Evolutionary conservation across 257 asterid species (phyloP), one percentile per base, ranked within the genome.

Genomic region (Penstemon eatonii): DNA sequence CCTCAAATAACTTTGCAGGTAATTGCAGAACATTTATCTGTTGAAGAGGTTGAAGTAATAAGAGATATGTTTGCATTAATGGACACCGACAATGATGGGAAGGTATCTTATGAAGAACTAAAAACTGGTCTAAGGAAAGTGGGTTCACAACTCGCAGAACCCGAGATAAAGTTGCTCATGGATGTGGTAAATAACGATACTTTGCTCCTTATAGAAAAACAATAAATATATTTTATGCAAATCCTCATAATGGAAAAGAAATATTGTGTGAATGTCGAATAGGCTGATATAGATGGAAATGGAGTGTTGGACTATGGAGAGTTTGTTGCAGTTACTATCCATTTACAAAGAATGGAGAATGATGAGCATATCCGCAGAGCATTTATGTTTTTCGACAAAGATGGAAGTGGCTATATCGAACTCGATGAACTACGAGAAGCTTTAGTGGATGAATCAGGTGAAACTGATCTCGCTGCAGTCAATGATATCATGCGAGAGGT

Each of bases 91-190:
- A 80, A 79, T 68, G 99, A 94, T 55, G 99, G 97, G 72, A 94
- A 87, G 85, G 92, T 94, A 42, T 76, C 97, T 19, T 94, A 83
- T 39, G 96, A 87, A 64, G 99, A 94, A 75, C 88, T 94, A 63
- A 87, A 84, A 80, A 75, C 91, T 69, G 99, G 99, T 67, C 83
- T 94, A 11, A 76, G 81, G 52, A 94, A 82, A 84, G 99, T 94
- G 68, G 99, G 99, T 63, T 94, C 99, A 66, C 97, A 94, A 76
- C 87, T 94, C 68, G 96, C 96, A 38, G 99, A 91, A 53, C 96
- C 99, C 49, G 99, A 94, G 86, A 94, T 94, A 68, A 94, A 86
- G 85, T 67, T 94, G 78, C 77, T 94, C 71, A 94, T 94, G 99
- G 99, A 94, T 79, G 99, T 94, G 89, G 99, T 94, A 91, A 81